Conservation (phyloP, 2,329 filamentous ascomycete genomes). For the Pleurostoma richardsiae region DNA sequence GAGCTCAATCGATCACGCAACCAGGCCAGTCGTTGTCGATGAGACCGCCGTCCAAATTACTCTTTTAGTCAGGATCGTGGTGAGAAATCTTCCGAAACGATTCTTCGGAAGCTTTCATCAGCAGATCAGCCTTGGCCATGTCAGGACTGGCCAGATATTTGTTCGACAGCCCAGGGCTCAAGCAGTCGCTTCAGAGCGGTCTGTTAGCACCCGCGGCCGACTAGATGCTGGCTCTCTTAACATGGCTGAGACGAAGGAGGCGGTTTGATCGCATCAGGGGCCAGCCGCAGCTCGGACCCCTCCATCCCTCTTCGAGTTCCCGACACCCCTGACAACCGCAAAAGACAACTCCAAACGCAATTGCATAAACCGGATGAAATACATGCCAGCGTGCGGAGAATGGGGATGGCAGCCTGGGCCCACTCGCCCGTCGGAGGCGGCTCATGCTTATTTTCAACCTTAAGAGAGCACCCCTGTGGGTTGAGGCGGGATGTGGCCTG, state of each 20-base stretch:
- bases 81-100: neutral
- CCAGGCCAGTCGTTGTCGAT: no score
- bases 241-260: neutral
- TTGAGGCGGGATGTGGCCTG: neutral
- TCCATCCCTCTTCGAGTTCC: neutral
- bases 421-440: neutral
- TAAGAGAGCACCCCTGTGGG: neutral
- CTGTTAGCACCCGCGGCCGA: no score
- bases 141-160: neutral
- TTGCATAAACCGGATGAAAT: neutral
- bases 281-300: neutral
- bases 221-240: neutral
- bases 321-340: neutral
- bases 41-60: no score
- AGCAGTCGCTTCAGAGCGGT: neutral
- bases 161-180: neutral
- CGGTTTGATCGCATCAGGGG: neutral
- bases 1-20: no score
- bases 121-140: neutral
- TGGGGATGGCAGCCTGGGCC: neutral
- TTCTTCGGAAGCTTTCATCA: neutral
- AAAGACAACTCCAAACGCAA: neutral
- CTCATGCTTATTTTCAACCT: neutral
- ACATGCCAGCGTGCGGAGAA: neutral
- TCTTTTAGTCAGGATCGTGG: constrained; percentile 17